Evolutionary conservation across 345 rosid species (phyloP).

Genomic region (Rhizophora apiculata): DNA sequence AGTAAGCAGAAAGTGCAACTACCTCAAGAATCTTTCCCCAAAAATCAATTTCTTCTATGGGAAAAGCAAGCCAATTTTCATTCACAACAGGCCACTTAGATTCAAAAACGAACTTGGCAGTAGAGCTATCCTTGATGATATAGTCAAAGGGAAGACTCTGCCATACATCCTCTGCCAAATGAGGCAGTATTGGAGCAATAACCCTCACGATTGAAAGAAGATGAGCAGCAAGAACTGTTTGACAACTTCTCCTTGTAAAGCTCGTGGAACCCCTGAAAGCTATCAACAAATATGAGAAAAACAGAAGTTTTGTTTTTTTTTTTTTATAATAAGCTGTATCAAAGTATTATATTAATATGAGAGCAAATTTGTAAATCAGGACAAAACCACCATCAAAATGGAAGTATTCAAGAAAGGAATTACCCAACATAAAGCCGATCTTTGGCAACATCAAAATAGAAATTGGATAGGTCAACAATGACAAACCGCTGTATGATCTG

Average conservation of each 20-base stretch:
- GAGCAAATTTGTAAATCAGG: not conserved
- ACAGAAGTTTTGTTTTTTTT: not conserved
- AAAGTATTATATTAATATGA: not conserved
- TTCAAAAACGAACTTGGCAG: slow-evolving; percentile 72
- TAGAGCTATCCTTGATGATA: slow-evolving; percentile 51
- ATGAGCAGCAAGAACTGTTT: slow-evolving; percentile 90
- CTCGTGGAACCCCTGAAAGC: slow-evolving; percentile 66
- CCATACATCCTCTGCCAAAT: slow-evolving; percentile 95
- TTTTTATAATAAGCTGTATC: not conserved
- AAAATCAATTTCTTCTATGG: slow-evolving; percentile 57
- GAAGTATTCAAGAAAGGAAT: slow-evolving; percentile 25
- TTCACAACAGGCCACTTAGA: slow-evolving; percentile 74
- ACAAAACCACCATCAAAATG: not conserved
- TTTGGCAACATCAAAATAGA: slow-evolving; percentile 92
- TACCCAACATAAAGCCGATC: slow-evolving; percentile 98
- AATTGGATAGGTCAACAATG: slow-evolving; percentile 85
- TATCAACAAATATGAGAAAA: slow-evolving; percentile 5
- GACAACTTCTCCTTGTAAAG: slow-evolving; percentile 91
- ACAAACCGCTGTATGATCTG: slow-evolving; percentile 86
- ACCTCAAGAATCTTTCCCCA: slow-evolving; percentile 91
- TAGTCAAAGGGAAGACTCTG: slow-evolving; percentile 83
- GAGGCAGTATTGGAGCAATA: slow-evolving; percentile 87
- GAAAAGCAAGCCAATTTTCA: slow-evolving; percentile 62
- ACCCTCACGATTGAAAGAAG: slow-evolving; percentile 74
- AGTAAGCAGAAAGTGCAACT: slow-evolving; percentile 16